Evolutionary conservation across 768 basidiomycete species (phyloP), one percentile per base, ranked within the genome.

Genomic region (Mycena belliarum): DNA sequence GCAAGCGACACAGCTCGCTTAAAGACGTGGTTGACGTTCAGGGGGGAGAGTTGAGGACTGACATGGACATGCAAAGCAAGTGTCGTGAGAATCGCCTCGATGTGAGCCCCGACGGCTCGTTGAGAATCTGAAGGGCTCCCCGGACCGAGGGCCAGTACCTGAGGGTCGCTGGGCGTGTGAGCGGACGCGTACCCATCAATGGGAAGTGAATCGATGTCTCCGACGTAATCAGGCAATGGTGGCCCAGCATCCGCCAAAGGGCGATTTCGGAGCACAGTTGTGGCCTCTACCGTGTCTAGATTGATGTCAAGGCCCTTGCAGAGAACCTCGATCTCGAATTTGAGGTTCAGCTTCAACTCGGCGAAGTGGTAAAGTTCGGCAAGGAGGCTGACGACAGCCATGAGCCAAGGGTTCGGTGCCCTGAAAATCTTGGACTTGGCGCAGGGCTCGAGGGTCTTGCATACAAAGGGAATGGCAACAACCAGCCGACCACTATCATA

Each of bases 361-460:
- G 94, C 96, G 66, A 89, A 95, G 70, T 95, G 92, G 72, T 99
- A 98, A n/a, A 99, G 82, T 70, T 99, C 97, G 42, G 87, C 91
- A 43, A 98, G 83, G 41, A 98, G 79, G 63, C 89, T 86, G 66
- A 98, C 79, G 61, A 99, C 91, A 0, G 91, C 95, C 89, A 98
- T 95, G 48, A 99, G 75, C 97, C 97, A 99, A 2, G 97, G 97
- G 71, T 98, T 99, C 24, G 97, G 97, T 20, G 94, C 90, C 67
- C 83, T 89, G 84, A 99, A 99, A 25, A 98, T 91, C 63, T 80
- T 88, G 29, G 96, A 98, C 68, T 88, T 87, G 46, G 87, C 82
- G 60, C 93, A 94, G 44, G 91, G 91, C 69, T 95, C 92, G 44
- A 99, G 82, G 2, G 94, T 90, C 73, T 97, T 97, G 85, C 96